Percentiles rank a stretch among this genome's conserved stretches.
Evolutionary conservation across 371 early-diverging fungal genomes (phyloP).

Genomic region (Umbelopsis sp.): DNA sequence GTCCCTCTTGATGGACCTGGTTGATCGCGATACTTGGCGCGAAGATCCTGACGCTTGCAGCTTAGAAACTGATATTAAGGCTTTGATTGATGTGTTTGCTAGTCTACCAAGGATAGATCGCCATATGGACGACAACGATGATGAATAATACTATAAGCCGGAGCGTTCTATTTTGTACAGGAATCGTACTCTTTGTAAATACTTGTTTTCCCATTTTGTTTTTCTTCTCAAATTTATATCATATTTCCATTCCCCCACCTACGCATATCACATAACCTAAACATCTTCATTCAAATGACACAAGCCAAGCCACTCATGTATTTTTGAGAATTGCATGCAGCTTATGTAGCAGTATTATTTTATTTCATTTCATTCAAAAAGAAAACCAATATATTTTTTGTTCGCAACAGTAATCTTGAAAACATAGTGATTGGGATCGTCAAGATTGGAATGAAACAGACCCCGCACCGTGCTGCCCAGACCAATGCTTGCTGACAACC

Average conservation of each 20-base stretch:
- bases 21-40: background rate
- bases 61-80: background rate
- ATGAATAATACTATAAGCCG: background rate
- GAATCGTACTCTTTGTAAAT: background rate
- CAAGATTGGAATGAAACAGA: too few species aligned
- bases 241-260: background rate
- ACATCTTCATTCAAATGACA: too few species aligned
- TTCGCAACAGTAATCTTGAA: too few species aligned
- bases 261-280: background rate
- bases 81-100: background rate
- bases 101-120: conserved; percentile 7
- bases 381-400: too few species aligned
- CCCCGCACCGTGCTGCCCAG: too few species aligned
- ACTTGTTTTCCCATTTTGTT: background rate
- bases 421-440: too few species aligned
- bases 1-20: conserved; percentile 3
- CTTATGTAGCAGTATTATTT: too few species aligned
- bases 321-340: too few species aligned
- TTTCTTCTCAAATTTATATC: too few species aligned
- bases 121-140: background rate
- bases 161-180: background rate
- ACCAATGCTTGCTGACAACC: too few species aligned
- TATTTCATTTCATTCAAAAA: too few species aligned
- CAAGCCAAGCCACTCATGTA: too few species aligned
- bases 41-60: background rate